Evolutionary conservation across 768 basidiomycete species (phyloP), one percentile per base, ranked within the genome.

Genomic region (Mycena kentingensis): DNA sequence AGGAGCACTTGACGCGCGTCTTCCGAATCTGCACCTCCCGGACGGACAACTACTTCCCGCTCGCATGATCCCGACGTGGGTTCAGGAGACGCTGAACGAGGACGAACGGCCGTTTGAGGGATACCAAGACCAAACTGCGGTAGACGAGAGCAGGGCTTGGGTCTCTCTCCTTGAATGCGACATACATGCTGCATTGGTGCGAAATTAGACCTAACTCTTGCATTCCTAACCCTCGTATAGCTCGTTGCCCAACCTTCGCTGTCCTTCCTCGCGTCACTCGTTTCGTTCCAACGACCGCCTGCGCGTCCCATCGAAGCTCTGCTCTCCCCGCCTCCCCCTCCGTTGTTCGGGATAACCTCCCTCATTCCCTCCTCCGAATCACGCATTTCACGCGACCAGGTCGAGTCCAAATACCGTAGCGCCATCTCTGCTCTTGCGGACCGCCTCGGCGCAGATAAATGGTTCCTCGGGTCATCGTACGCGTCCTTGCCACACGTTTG

Each of bases 131-230:
- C 73, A 77, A 41, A 67, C 70, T 18, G 73, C 85, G 21, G 74
- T 78, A 43, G 84, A 89, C 60, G 90, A 93, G 66, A 88, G 88
- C 60, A 78, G 83, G 36, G 90, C 91, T 1, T 93, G 91, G 91
- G 79, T 90, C 22, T 73, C 88, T 2, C 75, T 93, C 27, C 79
- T 93, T 34, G 88, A 93, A 66, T 84, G 84, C 29, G 73, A 78
- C 39, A 81, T 93, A 6, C 90, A 91, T 65, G 85, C 87, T 57
- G 86, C 88, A 12, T 66, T 93, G 69, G 84, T 90, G 57, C 48
- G 81, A 7, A 25, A 24, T 10, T 5, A 24, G 22, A 13, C 19
- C 24, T 5, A 12, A 21, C 26, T 25, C 11, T 24, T 26, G 5
- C 41, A 5, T 26, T 42, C 6, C 46, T 31, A 38, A 58, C 28